A percentile compares a stretch with the other conserved stretches of the same genome.
These are phyloP conservation scores for Gryganskiella cystojenkinii DNA, from an alignment of 192 early-diverging fungal genomes.

Conservation along the genomic window DNA sequence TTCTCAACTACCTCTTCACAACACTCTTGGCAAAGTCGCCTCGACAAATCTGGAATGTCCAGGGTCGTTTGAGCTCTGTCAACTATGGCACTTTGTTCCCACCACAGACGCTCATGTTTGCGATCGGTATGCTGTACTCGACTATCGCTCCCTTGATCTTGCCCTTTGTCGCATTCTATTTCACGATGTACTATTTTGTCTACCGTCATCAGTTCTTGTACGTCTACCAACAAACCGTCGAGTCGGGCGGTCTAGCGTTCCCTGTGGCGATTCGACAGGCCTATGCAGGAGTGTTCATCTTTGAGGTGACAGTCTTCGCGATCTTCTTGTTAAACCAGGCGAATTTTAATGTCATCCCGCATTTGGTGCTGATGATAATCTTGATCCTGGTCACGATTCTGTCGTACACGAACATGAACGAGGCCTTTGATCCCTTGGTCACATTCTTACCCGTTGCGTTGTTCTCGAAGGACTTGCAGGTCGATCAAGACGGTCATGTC, in stretches of 20 bases:
- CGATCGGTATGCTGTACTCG: constrained; percentile 79
- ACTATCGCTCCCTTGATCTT: constrained; percentile 83
- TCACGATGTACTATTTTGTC: constrained; percentile 75
- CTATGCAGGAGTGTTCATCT: constrained; percentile 75
- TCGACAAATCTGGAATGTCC: constrained; percentile 64
- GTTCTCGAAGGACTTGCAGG: constrained; percentile 40
- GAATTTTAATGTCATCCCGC: constrained; percentile 51
- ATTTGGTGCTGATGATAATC: constrained; percentile 18
- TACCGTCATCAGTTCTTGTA: constrained; percentile 88
- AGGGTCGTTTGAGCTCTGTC: constrained; percentile 43
- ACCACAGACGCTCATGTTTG: constrained; percentile 72
- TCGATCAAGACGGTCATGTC: constrained; percentile 24
- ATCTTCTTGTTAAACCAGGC: constrained; percentile 74
- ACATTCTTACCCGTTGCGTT: constrained; percentile 42
- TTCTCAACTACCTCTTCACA: constrained; percentile 67
- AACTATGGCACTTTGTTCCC: constrained; percentile 65
- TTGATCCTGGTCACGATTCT: constrained; percentile 11
- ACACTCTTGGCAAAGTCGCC: constrained; percentile 75
- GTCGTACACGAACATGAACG: constrained; percentile 20
- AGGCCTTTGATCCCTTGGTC: constrained; percentile 39
- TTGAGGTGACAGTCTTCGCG: constrained; percentile 76
- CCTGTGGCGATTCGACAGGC: constrained; percentile 69
- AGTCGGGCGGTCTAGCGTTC: constrained; percentile 73
- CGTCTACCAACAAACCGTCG: constrained; percentile 68
- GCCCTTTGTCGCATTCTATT: constrained; percentile 80